phyloP scores from a whole-genome alignment of 495 filamentous ascomycete genomes.

The Tuber melanosporum region DNA sequence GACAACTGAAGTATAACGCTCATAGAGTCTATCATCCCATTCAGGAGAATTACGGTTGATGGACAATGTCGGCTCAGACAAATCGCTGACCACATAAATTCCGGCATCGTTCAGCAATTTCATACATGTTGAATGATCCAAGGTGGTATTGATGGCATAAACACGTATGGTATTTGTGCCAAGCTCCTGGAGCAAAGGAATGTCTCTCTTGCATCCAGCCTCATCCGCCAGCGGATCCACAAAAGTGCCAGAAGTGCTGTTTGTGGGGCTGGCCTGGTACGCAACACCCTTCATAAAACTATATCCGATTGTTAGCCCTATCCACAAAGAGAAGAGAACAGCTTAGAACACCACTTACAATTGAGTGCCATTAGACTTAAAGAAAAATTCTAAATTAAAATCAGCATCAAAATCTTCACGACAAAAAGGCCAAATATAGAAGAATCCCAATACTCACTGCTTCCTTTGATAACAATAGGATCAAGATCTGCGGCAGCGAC shows the following conservation, averaged over 20 bases:
- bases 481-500: slow-evolving; percentile 54
- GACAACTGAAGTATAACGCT: slow-evolving; percentile 74
- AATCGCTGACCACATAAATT: slow-evolving; percentile 89
- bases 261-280: slow-evolving; percentile 62
- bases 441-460: slow-evolving; percentile 29
- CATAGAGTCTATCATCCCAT: slow-evolving; percentile 71
- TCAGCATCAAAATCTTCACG: slow-evolving; percentile 8
- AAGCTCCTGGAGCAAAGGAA: slow-evolving; percentile 70
- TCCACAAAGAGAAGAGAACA: background rate
- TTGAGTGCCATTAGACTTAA: slow-evolving; percentile 61
- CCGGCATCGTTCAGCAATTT: slow-evolving; percentile 69
- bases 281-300: slow-evolving; percentile 80
- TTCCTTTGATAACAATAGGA: slow-evolving; percentile 58
- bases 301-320: background rate
- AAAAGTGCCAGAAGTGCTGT: slow-evolving; percentile 46
- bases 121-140: slow-evolving; percentile 83
- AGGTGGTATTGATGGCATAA: slow-evolving; percentile 77
- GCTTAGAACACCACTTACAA: slow-evolving; percentile 55
- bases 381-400: slow-evolving; percentile 62
- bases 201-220: slow-evolving; percentile 66
- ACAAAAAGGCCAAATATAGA: background rate
- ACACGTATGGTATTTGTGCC: slow-evolving; percentile 86
- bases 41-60: slow-evolving; percentile 72
- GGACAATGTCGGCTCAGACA: slow-evolving; percentile 69
- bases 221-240: slow-evolving; percentile 66